phyloP scores from a whole-genome alignment of 352 stramenopile species.

The Globisporangium perplexum region DNA sequence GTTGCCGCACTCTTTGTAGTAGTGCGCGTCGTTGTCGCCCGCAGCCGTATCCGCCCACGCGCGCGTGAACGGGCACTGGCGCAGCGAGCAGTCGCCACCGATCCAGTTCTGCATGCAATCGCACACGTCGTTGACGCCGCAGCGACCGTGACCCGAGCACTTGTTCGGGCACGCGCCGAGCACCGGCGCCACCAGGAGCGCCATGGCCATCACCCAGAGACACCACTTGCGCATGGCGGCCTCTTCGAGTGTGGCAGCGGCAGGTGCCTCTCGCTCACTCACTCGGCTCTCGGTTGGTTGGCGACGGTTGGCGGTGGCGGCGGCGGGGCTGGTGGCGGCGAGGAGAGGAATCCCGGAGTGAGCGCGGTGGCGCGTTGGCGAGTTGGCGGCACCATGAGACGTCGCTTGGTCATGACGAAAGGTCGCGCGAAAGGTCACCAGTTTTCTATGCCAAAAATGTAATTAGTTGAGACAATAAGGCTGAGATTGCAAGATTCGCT shows the following conservation, averaged over 20 bases:
- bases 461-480: too few relatives aligned
- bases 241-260: neutral
- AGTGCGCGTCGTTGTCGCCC: slow-evolving; percentile 51
- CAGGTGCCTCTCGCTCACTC: too few relatives aligned
- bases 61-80: slow-evolving; percentile 32
- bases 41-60: slow-evolving; percentile 44
- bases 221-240: slow-evolving; percentile 25
- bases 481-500: too few relatives aligned
- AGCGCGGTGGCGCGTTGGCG: too few relatives aligned
- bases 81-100: slow-evolving; percentile 35
- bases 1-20: slow-evolving; percentile 62
- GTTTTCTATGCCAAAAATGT: too few relatives aligned
- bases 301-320: too few relatives aligned
- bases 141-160: slow-evolving; percentile 85
- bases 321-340: too few relatives aligned
- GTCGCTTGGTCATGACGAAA: too few relatives aligned
- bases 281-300: neutral
- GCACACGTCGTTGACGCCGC: slow-evolving; percentile 69
- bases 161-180: slow-evolving; percentile 63
- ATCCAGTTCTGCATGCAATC: slow-evolving; percentile 82
- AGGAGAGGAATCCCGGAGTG: slow-evolving; percentile 14
- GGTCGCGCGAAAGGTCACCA: too few relatives aligned
- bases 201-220: slow-evolving; percentile 23
- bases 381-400: too few relatives aligned
- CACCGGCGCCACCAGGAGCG: slow-evolving; percentile 16